phyloP scores from a whole-genome alignment of 1,139 yeast species.

The Candida pseudoviswanathii region DNA sequence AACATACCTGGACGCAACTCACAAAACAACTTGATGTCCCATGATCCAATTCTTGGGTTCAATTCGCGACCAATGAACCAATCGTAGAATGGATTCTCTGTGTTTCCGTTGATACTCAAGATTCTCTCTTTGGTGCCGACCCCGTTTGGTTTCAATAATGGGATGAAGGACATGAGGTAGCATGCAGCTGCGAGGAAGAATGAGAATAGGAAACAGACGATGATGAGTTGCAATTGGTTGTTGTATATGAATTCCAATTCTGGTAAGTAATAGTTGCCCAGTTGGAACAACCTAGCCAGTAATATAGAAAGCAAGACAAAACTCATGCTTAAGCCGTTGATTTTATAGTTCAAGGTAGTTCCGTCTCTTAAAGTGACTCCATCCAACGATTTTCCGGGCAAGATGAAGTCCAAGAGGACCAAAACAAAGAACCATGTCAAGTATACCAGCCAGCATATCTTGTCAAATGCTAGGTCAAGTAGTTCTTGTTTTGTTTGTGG shows the following conservation, averaged over 20 bases:
- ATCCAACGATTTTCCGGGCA: conserved; percentile 70
- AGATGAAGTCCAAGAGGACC: conserved; percentile 59
- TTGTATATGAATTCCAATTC: conserved; percentile 77
- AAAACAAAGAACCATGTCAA: conserved; percentile 73
- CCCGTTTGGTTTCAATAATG: conserved; percentile 53
- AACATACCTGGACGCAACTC: conserved; percentile 95
- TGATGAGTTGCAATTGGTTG: conserved; percentile 65
- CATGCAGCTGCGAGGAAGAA: conserved; percentile 63
- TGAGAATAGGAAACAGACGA: conserved; percentile 67
- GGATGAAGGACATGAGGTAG: conserved; percentile 68
- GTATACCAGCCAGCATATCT: conserved; percentile 63
- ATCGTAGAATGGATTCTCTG: conserved; percentile 75
- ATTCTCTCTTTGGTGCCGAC: conserved; percentile 63
- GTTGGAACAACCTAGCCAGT: conserved; percentile 47
- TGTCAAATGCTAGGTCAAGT: conserved; percentile 34
- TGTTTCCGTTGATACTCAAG: conserved; percentile 84
- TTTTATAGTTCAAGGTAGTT: conserved; percentile 65
- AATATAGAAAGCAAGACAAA: conserved; percentile 49
- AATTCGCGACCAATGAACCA: conserved; percentile 98
- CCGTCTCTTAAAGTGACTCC: conserved; percentile 84
- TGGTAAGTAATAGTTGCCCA: conserved; percentile 57
- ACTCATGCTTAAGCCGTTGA: conserved; percentile 73
- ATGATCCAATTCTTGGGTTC: conserved; percentile 83
- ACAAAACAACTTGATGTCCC: conserved; percentile 89
- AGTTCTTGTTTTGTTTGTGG: conserved; percentile 29